Evolutionary conservation across 352 stramenopile genomes (phyloP), one percentile per base, ranked within the genome.

Genomic region (Aphanomyces astaci): DNA sequence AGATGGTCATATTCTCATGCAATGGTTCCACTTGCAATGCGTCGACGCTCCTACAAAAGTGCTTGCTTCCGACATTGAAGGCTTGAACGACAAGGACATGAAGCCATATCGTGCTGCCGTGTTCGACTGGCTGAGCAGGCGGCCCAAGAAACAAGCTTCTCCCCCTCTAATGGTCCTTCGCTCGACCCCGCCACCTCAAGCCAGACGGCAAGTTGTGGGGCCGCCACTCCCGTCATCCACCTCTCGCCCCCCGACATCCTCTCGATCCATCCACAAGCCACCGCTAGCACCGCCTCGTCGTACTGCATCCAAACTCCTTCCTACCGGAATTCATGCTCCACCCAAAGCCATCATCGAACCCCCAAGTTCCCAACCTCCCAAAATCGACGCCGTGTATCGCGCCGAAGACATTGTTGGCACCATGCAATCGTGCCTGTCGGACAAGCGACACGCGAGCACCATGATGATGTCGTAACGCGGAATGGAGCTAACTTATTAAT

Each of bases 91-190:
- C 4, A 27, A 17, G 9, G 32, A 13, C 0, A 66, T 66, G 60
- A 51, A 49, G n/a, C 60, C 60, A 28, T 66, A 66, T 66, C 60
- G 60, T n/a, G 36, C 60, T 2, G 33, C 31, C 9, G 40, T 66
- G 31, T 66, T 66, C 52, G 60, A 66, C 5, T 66, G 60, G 60
- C 60, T 66, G 28, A 49, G 36, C 30, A n/a, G 27, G 31, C 11
- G 39, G 24, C 25, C 36, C 11, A 28, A n/a, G 11, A 51, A 48
- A 25, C n/a, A n/a, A n/a, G n/a, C 46, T 27, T 43, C 36, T 7
- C 36, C 36, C 36, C 36, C 36, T 43, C n/a, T n/a, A n/a, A n/a
- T n/a, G n/a, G n/a, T n/a, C n/a, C n/a, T n/a, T n/a, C n/a, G n/a
- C n/a, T n/a, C n/a, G n/a, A n/a, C n/a, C n/a, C n/a, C n/a, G n/a